Evolutionary conservation across 2,329 filamentous ascomycete species (phyloP), one percentile per base, ranked within the genome.

Genomic region (Microcyclospora tardicrescens): DNA sequence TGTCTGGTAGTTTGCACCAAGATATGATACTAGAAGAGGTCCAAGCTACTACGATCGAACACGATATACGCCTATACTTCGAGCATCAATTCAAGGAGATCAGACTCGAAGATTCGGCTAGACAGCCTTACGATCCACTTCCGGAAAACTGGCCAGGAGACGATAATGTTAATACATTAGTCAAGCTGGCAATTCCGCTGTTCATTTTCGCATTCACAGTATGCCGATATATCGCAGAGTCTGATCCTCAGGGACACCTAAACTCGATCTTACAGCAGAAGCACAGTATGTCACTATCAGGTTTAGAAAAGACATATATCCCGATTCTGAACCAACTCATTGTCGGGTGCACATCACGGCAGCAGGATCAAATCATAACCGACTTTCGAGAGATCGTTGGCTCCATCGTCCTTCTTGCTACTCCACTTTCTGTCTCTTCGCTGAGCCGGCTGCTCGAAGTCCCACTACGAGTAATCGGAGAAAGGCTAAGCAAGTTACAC

Each of bases 151-250:
- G 50, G 55, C 54, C 53, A 27, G 43, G 47, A 2, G 28, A 47
- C 10, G 33, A 49, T 6, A 34, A 10, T 16, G 44, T 51, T 5
- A 10, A 50, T 11, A 35, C 37, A 13, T 41, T 58, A 5, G 42
- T 52, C 33, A 16, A 43, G 9, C 51, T 49, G 32, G 34, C 56
- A 5, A 37, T 46, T 24, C 52, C 54, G 5, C 42, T 59, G 14
- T 59, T 58, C 36, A 58, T 58, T 31, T 53, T 45, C 28, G 50
- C 57, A 8, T 36, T 45, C 12, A 54, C 56, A 11, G 28, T 51
- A 11, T 58, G 45, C 43, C 55, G 50, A 2, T 54, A 53, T 42
- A 36, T 59, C 13, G 39, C 36, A 14, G 49, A 56, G 38, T 9
- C n/a, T 12, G 27, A 31, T 19, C 41, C 41, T 11, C 19, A 11